Percentiles rank a stretch among this genome's conserved stretches.
Conservation (phyloP, 2,329 filamentous ascomycete genomes). For the Hymenotorrendiella dingleyae region DNA sequence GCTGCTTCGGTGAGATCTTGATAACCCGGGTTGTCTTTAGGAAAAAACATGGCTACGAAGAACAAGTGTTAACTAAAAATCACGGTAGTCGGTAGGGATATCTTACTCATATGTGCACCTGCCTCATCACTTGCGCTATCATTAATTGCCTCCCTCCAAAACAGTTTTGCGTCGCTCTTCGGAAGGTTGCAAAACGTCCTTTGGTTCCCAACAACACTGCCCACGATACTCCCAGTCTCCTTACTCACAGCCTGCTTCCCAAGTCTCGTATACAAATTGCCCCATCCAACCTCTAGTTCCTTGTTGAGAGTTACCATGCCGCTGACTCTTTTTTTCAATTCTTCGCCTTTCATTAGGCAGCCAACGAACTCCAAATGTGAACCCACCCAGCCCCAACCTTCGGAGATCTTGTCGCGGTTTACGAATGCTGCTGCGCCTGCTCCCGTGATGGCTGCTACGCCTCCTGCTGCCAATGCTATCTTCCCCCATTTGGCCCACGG, state of each 20-base stretch:
- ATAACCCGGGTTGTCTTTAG: constrained; percentile 67
- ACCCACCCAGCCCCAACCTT: constrained; percentile 74
- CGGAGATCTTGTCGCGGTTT: constrained; percentile 72
- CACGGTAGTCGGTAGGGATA: neutral
- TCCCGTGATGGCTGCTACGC: constrained; percentile 73
- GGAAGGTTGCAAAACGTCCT: constrained; percentile 88
- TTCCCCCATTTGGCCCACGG: constrained; percentile 77
- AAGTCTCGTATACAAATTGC: constrained; percentile 81
- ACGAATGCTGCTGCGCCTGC: constrained; percentile 81
- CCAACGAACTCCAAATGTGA: constrained; percentile 93
- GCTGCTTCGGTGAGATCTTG: constrained; percentile 60
- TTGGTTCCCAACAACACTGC: constrained; percentile 58
- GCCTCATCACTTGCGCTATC: constrained; percentile 74
- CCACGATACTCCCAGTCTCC: constrained; percentile 42
- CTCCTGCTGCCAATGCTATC: constrained; percentile 79
- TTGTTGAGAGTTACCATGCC: constrained; percentile 58
- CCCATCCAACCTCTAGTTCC: constrained; percentile 68
- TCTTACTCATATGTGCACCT: constrained; percentile 67
- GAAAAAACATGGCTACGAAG: constrained; percentile 62
- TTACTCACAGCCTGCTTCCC: constrained; percentile 59
- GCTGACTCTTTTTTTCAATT: constrained; percentile 69
- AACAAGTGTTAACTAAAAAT: neutral
- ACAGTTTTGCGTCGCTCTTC: constrained; percentile 44
- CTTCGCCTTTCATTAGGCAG: constrained; percentile 76
- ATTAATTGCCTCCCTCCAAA: constrained; percentile 70